These are phyloP conservation scores for Lactarius tabidus DNA, from an alignment of 768 basidiomycete genomes.

Conservation along the genomic window DNA sequence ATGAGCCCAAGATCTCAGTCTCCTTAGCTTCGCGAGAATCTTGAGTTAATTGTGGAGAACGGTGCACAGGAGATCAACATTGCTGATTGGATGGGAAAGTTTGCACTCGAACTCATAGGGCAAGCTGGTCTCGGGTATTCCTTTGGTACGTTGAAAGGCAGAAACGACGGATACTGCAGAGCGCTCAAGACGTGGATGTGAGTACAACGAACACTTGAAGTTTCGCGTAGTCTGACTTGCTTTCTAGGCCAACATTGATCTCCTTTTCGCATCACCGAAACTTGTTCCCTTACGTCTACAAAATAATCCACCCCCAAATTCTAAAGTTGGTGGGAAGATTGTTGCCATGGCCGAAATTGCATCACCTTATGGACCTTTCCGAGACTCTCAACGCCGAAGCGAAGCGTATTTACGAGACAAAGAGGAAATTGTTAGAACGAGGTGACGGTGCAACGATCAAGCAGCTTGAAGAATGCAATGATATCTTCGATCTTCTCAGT, in stretches of 20 bases:
- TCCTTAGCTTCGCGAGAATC: constrained; percentile 33
- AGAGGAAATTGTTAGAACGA: constrained; percentile 34
- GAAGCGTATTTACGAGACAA: constrained; percentile 35
- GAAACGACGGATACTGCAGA: constrained; percentile 23
- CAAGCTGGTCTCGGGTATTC: constrained; percentile 5
- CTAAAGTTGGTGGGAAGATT: constrained; percentile 35
- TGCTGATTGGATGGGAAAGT: not conserved
- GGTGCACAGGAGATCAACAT: constrained; percentile 33
- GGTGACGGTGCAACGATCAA: constrained; percentile 25
- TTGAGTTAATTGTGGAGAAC: constrained; percentile 30
- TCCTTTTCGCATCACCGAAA: constrained; percentile 14
- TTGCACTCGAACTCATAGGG: constrained; percentile 18
- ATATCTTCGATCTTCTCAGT: not conserved
- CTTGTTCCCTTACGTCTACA: constrained; percentile 1
- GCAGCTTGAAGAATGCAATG: not conserved
- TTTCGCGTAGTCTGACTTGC: not conserved
- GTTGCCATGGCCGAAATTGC: constrained; percentile 34
- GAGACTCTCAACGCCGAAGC: constrained; percentile 37
- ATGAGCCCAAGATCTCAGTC: constrained; percentile 39
- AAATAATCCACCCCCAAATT: constrained; percentile 29
- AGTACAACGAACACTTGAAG: not conserved
- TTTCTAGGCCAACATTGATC: constrained; percentile 6
- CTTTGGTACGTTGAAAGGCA: constrained; percentile 8
- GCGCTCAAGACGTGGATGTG: constrained; percentile 28
- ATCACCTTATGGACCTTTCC: constrained; percentile 30